These are phyloP conservation scores for Coniochaeta sp. DNA, from an alignment of 2,329 filamentous ascomycete species.

Conservation along the genomic window DNA sequence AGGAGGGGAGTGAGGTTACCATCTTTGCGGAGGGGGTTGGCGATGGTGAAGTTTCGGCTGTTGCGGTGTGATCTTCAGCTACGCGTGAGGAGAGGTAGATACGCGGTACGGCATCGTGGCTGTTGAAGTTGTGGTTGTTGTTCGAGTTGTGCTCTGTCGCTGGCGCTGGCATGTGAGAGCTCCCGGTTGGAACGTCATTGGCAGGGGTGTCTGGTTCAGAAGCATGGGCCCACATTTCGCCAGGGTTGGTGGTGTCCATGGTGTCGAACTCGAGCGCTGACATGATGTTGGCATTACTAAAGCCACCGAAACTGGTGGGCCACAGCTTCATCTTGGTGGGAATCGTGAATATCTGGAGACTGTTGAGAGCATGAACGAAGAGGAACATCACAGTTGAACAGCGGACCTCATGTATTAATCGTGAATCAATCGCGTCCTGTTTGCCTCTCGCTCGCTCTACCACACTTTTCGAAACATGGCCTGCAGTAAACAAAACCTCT, in stretches of 20 bases:
- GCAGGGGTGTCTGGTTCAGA: not conserved
- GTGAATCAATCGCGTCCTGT: not conserved
- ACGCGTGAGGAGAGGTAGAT: not conserved
- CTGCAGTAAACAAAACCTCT: not conserved
- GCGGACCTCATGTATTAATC: not conserved
- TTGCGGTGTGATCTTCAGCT: not conserved
- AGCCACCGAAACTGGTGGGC: too few relatives aligned
- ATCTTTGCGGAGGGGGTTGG: not conserved
- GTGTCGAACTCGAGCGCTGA: too few relatives aligned
- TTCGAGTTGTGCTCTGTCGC: too few relatives aligned
- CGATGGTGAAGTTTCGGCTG: not conserved
- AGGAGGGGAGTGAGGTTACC: too few relatives aligned
- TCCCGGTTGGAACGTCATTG: not conserved
- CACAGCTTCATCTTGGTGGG: not conserved
- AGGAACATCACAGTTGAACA: too few relatives aligned
- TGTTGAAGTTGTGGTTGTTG: not conserved
- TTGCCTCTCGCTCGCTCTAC: not conserved
- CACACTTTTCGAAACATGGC: not conserved
- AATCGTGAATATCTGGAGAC: too few relatives aligned
- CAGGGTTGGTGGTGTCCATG: too few relatives aligned
- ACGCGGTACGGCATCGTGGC: not conserved
- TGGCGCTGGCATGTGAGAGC: conserved; percentile 1
- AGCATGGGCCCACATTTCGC: not conserved
- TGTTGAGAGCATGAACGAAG: too few relatives aligned
- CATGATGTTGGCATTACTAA: too few relatives aligned